phyloP scores from a whole-genome alignment of 495 filamentous ascomycete species.

The Penicillium canescens region DNA sequence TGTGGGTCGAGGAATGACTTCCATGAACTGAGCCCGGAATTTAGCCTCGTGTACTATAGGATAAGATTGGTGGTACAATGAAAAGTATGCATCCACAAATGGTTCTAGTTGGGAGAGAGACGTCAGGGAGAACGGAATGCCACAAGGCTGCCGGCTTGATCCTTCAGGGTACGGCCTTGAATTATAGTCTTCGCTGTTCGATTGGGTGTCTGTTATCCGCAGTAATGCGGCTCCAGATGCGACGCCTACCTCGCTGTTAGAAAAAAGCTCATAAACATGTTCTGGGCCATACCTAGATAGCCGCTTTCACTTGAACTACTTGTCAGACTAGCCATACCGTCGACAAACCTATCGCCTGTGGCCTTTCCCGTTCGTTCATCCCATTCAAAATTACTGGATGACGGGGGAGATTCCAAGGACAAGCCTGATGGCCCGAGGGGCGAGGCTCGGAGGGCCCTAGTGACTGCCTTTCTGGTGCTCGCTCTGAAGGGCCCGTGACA shows the following conservation, averaged over 20 bases:
- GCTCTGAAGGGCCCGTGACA: too few species aligned
- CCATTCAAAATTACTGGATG: slow-evolving; percentile 16
- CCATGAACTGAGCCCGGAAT: slow-evolving; percentile 23
- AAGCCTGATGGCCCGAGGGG: background rate
- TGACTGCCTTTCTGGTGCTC: background rate
- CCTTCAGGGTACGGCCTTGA: background rate
- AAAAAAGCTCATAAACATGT: too few species aligned
- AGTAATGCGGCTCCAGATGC: slow-evolving; percentile 20
- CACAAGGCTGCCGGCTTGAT: background rate
- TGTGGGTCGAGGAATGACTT: slow-evolving; percentile 16
- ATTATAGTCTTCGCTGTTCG: background rate
- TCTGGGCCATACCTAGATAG: slow-evolving; percentile 12
- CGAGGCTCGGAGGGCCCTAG: background rate
- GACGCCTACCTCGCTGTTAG: slow-evolving; percentile 6
- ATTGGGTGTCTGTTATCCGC: slow-evolving; percentile 8
- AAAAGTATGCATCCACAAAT: slow-evolving; percentile 21
- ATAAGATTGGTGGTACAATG: slow-evolving; percentile 18
- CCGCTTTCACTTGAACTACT: slow-evolving; percentile 14
- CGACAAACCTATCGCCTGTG: slow-evolving; percentile 12
- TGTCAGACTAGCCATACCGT: slow-evolving; percentile 23
- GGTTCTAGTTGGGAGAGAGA: slow-evolving; percentile 18
- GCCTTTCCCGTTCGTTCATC: slow-evolving; percentile 12
- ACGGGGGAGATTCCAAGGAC: slow-evolving; percentile 9
- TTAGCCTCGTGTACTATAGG: slow-evolving; percentile 24
- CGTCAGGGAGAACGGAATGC: slow-evolving; percentile 5